phyloP scores from a whole-genome alignment of 2,329 filamentous ascomycete species.

The Colletotrichum ledebouriae region DNA sequence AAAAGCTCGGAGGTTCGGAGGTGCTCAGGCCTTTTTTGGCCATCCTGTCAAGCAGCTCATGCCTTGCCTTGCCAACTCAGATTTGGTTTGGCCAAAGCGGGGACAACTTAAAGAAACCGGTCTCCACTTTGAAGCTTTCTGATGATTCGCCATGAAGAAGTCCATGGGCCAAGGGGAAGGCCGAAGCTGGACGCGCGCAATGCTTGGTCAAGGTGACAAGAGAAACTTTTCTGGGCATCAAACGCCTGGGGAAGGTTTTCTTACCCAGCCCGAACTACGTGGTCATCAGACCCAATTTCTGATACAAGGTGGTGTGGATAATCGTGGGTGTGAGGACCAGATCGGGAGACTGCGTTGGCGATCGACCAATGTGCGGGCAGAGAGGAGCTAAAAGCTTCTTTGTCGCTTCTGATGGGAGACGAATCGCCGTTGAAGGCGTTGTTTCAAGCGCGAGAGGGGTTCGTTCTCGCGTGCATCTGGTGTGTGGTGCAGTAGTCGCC shows the following conservation, averaged over 20 bases:
- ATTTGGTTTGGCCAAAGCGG: conserved; percentile 9
- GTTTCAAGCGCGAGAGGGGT: conserved; percentile 7
- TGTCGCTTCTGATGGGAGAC: not conserved
- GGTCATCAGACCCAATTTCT: conserved; percentile 34
- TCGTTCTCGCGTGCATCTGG: conserved; percentile 5
- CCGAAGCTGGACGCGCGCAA: not conserved
- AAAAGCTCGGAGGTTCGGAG: conserved; percentile 25
- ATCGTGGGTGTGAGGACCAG: conserved; percentile 16
- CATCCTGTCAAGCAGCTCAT: conserved; percentile 9
- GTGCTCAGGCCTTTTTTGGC: conserved; percentile 7
- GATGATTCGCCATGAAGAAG: conserved; percentile 3
- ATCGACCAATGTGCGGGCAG: conserved; percentile 19
- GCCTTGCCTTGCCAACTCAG: conserved; percentile 15
- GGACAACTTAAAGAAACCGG: conserved; percentile 11
- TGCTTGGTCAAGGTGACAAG: conserved; percentile 7
- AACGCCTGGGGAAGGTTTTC: conserved; percentile 11
- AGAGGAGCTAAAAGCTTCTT: conserved; percentile 15
- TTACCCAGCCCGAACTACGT: conserved; percentile 22
- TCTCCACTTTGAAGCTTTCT: conserved; percentile 7
- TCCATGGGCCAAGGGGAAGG: not conserved
- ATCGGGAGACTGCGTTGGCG: conserved; percentile 35
- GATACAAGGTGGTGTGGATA: conserved; percentile 21
- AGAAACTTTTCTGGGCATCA: conserved; percentile 19
- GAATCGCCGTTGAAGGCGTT: conserved; percentile 20
- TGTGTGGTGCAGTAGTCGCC: not conserved